A percentile compares a stretch with the other conserved stretches of the same genome.
Conservation (phyloP, 805 yeast genomes). For the Teunomyces tritomae region DNA sequence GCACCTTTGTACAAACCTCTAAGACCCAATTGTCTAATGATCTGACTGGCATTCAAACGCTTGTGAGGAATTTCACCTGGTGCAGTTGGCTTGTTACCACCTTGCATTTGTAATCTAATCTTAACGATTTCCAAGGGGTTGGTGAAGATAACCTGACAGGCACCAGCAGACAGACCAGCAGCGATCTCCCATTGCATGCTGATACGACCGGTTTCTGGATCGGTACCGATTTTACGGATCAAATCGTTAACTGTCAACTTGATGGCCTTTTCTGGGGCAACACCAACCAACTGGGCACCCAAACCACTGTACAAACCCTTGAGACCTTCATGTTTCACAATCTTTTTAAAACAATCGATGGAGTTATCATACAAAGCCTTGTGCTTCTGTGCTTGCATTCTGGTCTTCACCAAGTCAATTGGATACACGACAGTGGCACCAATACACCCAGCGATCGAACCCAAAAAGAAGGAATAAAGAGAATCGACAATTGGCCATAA, state of each 20-base stretch:
- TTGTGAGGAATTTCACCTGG: slow-evolving; percentile 43
- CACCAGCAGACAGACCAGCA: slow-evolving; percentile 95
- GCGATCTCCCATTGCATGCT: slow-evolving; percentile 64
- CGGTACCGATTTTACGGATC: slow-evolving; percentile 69
- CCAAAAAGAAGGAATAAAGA: slow-evolving; percentile 80
- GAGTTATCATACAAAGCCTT: slow-evolving; percentile 73
- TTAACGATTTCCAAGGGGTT: slow-evolving; percentile 95
- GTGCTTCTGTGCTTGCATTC: slow-evolving; percentile 94
- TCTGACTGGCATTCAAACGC: slow-evolving; percentile 58
- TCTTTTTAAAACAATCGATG: slow-evolving; percentile 79
- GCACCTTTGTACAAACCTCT: slow-evolving; percentile 90
- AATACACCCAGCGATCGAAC: slow-evolving; percentile 94
- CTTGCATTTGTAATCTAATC: slow-evolving; percentile 91
- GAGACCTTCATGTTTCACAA: slow-evolving; percentile 72
- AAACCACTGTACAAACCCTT: slow-evolving; percentile 88
- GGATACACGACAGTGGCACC: slow-evolving; percentile 99
- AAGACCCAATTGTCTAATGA: slow-evolving; percentile 76
- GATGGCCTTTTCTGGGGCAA: slow-evolving; percentile 97
- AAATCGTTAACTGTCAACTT: slow-evolving; percentile 92
- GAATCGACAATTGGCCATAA: slow-evolving; percentile 62
- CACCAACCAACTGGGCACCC: slow-evolving; percentile 93
- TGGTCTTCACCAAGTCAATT: slow-evolving; percentile 90
- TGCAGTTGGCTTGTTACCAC: slow-evolving; percentile 48
- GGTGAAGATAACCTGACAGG: slow-evolving; percentile 92
- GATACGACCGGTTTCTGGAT: slow-evolving; percentile 29